Evolutionary conservation across 257 asterid species (phyloP), one percentile per base, ranked within the genome.

Genomic region (Nemophila menziesii): DNA sequence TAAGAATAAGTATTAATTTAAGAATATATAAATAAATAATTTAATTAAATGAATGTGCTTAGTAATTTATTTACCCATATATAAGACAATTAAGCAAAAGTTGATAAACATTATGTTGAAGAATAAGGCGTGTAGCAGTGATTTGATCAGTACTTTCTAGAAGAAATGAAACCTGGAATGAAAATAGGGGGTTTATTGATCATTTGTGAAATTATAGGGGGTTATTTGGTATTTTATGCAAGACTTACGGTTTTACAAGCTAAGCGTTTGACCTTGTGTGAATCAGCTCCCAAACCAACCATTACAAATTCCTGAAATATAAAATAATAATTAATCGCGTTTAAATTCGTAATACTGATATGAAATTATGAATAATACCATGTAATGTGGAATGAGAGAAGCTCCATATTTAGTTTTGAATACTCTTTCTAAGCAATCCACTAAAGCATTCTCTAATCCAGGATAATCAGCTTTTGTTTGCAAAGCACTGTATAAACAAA

Each of bases 381-480:
- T 81, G 67, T 48, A 85, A 44, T 81, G 96, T 16, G 98, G 96
- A 48, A 90, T 72, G 54, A 81, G 93, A 16, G 96, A 81, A 29
- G 94, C 83, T 24, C 98, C 98, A 62, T 84, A 70, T 44, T 78
- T 79, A 17, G 92, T 85, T 56, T 67, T 69, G 80, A 90, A 90
- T 44, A 85, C 52, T 86, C 79, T 74, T 44, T 71, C 96, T 67
- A 90, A 60, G 45, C 87, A 68, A 55, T 72, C 80, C 40, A 77
- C 83, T 73, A 85, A 49, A 8, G 80, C 86, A 56, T 54, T 68
- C 67, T 81, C 96, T 52, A 90, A 64, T 6, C 92, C 89, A 22
- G 94, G 93, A 60, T 69, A 72, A 48, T 80, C 76, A 38, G 69
- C 61, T 48, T 71, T 67, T 22, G 92, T 72, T 79, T 85, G 96